These are phyloP conservation scores for Pueraria montana DNA, from an alignment of 306 rosid genomes.

Conservation along the genomic window DNA sequence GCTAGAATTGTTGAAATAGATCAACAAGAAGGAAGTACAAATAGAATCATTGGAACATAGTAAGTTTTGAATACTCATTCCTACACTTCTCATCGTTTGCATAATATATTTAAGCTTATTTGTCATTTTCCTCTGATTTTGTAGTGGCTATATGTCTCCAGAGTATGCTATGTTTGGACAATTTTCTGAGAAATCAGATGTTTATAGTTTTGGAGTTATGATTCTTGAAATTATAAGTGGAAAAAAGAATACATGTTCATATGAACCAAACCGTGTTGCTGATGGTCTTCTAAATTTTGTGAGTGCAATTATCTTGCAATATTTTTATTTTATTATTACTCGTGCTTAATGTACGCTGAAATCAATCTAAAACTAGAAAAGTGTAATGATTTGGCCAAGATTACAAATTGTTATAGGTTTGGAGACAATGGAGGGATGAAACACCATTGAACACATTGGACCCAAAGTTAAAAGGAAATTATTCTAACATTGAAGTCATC, in stretches of 20 bases:
- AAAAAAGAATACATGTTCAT: not conserved
- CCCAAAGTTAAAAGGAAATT: no score
- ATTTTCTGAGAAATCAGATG: not conserved
- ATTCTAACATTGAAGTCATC: no score
- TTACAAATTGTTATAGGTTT: no score
- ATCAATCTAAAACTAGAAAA: no score
- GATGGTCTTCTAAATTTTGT: not conserved
- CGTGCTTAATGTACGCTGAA: no score
- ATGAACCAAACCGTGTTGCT: not conserved
- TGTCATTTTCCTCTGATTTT: not conserved
- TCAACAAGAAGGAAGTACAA: constrained; percentile 15
- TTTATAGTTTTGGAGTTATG: constrained; percentile 25
- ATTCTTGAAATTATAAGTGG: not conserved
- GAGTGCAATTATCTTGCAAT: not conserved
- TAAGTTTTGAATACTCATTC: not conserved
- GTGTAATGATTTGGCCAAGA: no score
- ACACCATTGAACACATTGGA: no score
- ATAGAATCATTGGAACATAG: not conserved
- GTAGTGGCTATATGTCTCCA: not conserved
- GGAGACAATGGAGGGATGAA: no score
- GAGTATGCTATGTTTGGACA: not conserved
- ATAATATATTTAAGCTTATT: not conserved
- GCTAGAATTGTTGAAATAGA: constrained; percentile 10
- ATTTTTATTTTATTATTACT: not conserved
- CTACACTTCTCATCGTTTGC: not conserved